Base-by-base conservation (phyloP, 1,284 basidiomycete species). In the Cryptococcus wingfieldii region DNA sequence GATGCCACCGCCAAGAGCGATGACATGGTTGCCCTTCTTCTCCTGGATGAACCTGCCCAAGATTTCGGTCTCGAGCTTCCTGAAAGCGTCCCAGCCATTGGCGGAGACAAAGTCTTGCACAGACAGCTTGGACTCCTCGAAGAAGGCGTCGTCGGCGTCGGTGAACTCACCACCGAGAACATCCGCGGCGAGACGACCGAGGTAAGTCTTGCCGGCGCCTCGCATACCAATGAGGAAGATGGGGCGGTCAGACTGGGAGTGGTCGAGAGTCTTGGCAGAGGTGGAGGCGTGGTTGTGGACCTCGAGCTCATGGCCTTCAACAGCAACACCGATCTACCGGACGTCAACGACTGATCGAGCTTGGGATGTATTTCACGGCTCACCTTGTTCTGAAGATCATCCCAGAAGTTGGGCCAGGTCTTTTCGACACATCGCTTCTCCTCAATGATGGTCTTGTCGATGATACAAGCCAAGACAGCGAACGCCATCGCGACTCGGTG, bases 401-500 rank as follows among this genome's bases (percentile, higher is more conserved):
- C 96, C 93, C 95, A 98, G 90, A 94, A 99, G 72, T 94, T 93
- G 2, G 96, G 95, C 95, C 95, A 98, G 0, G 96, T 98, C 83
- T 99, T 99, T 78, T 97, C 95, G 23, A 98, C 95, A 69, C 95
- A 98, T 53, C 95, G 83, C 79, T 96, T 97, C 79, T 98, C 95
- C 71, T 97, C 92, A 39, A 98, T 80, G 58, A 92, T 79, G 1
- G 90, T 90, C 28, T 84, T 85, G 38, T 82, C 79, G 28, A 93
- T 80, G 2, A 90, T 82, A 8, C 86, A 83, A 4, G 87, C 86
- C 18, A 98, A 80, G 19, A 98, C 91, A 56, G 88, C 87, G 80
- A 98, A 97, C 0, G 95, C 92, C 95, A 99, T 98, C 7, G 94
- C 95, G 13, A 99, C 94, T 51, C 95, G 89, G 74, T 98, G 95